These are phyloP conservation scores for Apodospora peruviana DNA, from an alignment of 495 filamentous ascomycete genomes.

Conservation along the genomic window DNA sequence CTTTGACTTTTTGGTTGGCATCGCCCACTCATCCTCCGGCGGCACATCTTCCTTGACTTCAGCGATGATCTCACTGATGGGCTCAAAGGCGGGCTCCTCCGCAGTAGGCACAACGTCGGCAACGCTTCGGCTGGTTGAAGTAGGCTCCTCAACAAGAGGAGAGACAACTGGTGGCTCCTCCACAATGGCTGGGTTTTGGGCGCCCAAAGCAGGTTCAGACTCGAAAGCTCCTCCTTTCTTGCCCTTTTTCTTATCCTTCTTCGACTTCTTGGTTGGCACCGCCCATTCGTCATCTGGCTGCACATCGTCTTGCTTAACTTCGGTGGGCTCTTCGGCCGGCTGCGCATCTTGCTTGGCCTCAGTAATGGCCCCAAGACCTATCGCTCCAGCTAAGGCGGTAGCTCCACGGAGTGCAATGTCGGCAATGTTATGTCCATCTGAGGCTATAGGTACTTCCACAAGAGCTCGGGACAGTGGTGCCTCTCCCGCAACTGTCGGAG, in stretches of 20 bases:
- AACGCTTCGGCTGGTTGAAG: no score
- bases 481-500: neutral
- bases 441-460: no score
- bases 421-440: no score
- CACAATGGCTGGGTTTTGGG: neutral
- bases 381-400: no score
- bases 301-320: neutral
- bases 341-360: neutral
- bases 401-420: no score
- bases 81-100: neutral
- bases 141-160: slow-evolving; percentile 3
- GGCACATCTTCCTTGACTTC: no score
- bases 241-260: slow-evolving; percentile 33
- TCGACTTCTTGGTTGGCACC: slow-evolving; percentile 18
- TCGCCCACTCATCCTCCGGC: neutral
- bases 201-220: neutral
- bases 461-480: neutral
- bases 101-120: neutral
- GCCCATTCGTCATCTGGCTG: neutral
- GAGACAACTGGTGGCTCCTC: slow-evolving; percentile 10
- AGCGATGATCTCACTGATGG: neutral
- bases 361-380: neutral
- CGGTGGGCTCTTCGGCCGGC: slow-evolving; percentile 1
- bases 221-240: slow-evolving; percentile 20
- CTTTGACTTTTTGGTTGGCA: slow-evolving; percentile 22